A percentile compares a stretch with the other conserved stretches of the same genome.
These are phyloP conservation scores for Neonectria faginata DNA, from an alignment of 2,329 filamentous ascomycete species.

Conservation along the genomic window DNA sequence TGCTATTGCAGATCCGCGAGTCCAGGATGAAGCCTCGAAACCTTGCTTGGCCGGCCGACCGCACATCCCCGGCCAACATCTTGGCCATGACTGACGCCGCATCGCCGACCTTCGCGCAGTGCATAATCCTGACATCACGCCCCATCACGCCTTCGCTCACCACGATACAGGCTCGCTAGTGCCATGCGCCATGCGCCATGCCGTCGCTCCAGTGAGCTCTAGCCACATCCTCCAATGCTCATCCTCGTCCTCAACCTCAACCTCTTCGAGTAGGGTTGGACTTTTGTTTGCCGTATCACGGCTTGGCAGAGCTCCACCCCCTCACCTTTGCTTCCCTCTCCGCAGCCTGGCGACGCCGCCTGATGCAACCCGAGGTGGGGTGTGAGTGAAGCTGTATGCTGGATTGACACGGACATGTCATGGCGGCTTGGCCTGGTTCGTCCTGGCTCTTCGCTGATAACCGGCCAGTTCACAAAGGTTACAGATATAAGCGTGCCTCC, in stretches of 20 bases:
- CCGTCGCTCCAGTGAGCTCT: constrained; percentile 45
- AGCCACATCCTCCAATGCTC: constrained; percentile 39
- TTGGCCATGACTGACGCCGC: constrained; percentile 28
- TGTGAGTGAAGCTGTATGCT: constrained; percentile 32
- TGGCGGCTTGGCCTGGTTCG: constrained; percentile 36
- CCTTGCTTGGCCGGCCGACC: constrained; percentile 35
- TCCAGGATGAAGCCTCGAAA: constrained; percentile 35
- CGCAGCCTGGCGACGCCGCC: constrained; percentile 28
- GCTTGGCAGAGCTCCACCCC: constrained; percentile 39
- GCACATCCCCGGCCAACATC: constrained; percentile 25
- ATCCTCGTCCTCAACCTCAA: constrained; percentile 18
- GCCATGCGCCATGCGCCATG: constrained; percentile 32
- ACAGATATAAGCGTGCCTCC: constrained; percentile 42
- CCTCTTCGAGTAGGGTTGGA: constrained; percentile 35
- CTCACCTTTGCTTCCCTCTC: constrained; percentile 37
- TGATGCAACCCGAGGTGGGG: constrained; percentile 43
- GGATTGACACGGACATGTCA: constrained; percentile 37
- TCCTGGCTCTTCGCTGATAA: constrained; percentile 27
- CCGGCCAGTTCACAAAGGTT: constrained; percentile 15
- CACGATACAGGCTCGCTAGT: constrained; percentile 4
- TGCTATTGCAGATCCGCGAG: constrained; percentile 38
- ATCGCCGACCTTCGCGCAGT: constrained; percentile 41
- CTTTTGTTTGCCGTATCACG: constrained; percentile 42
- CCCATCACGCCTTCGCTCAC: constrained; percentile 7
- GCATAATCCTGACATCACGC: constrained; percentile 45